phyloP scores from a whole-genome alignment of 257 asterid genomes.

The Cruciata laevipes region DNA sequence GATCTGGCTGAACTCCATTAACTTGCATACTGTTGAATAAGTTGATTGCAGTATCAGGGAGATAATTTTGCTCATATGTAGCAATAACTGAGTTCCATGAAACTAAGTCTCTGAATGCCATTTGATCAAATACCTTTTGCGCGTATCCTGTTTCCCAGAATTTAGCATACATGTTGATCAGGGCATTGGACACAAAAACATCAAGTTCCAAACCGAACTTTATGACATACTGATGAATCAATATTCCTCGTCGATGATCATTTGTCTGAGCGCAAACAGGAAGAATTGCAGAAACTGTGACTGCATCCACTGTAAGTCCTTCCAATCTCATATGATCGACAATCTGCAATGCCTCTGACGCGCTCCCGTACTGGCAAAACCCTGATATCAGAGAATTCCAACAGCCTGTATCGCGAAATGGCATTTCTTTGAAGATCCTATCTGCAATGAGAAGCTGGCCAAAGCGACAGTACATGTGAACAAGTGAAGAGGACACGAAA shows the following conservation, averaged over 20 bases:
- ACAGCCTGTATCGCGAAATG: conserved; percentile 74
- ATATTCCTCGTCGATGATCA: conserved; percentile 40
- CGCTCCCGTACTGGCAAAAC: conserved; percentile 57
- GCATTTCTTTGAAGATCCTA: conserved; percentile 60
- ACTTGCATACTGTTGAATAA: conserved; percentile 51
- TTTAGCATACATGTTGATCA: conserved; percentile 7
- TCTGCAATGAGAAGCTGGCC: conserved; percentile 41
- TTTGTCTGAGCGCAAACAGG: conserved; percentile 59
- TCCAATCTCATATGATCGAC: conserved; percentile 56
- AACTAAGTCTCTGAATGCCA: conserved; percentile 3
- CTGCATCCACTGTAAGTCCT: conserved; percentile 55
- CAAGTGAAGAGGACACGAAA: conserved; percentile 74
- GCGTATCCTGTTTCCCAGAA: not conserved
- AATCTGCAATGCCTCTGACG: conserved; percentile 45
- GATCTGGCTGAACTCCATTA: conserved; percentile 45
- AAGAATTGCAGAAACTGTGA: conserved; percentile 61
- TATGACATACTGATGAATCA: conserved; percentile 53
- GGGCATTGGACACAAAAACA: conserved; percentile 49
- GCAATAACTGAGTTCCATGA: conserved; percentile 6
- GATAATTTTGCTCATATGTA: conserved; percentile 51
- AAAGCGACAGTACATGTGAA: conserved; percentile 80
- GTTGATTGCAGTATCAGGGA: conserved; percentile 35
- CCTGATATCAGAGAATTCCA: conserved; percentile 94
- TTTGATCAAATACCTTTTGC: conserved; percentile 3
- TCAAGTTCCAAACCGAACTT: conserved; percentile 63